Evolutionary conservation across 2,329 filamentous ascomycete genomes (phyloP), one percentile per base, ranked within the genome.

Genomic region (Penicillium paneum): DNA sequence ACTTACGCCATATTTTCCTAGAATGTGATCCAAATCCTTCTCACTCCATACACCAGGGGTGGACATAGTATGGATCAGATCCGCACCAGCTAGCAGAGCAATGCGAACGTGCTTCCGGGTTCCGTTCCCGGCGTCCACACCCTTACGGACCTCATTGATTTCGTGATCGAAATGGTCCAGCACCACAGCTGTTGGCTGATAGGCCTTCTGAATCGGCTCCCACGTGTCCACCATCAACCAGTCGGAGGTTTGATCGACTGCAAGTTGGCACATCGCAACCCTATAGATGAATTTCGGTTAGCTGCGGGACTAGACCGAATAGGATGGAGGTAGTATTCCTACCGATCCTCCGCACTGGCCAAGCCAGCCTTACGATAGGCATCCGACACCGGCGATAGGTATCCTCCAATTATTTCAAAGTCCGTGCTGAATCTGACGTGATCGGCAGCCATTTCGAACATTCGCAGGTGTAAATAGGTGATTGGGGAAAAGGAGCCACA

Each of bases 151-250:
- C 24, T 83, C 82, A 70, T 97, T 96, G 70, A 97, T 90, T 71
- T 97, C 91, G 68, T 93, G 78, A 62, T 95, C 86, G 65, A 97
- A 94, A 74, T 97, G 93, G 68, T 96, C 91, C 45, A 97, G 79
- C 38, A 96, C 92, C 64, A 88, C 83, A 36, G 92, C 93, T 0
- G 93, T 97, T 15, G 91, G 91, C 58, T 91, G 87, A 70, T 96
- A 97, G 62, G 89, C 82, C 67, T 87, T 83, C 75, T 95, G 86
- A 65, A 88, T 79, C n/a, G 90, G 89, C 78, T 96, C 92, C 87
- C 89, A 95, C 0, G 89, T 85, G 70, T 96, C 91, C 42, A 94
- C 89, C 85, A 91, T 91, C 56, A 95, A 79, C 86, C 89, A 91
- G 64, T 85, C 84, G 47, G 87, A 86, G 48, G 89, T 86, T 63